Conservation (phyloP, 768 basidiomycete species). For the Lentinus tigrinus region DNA sequence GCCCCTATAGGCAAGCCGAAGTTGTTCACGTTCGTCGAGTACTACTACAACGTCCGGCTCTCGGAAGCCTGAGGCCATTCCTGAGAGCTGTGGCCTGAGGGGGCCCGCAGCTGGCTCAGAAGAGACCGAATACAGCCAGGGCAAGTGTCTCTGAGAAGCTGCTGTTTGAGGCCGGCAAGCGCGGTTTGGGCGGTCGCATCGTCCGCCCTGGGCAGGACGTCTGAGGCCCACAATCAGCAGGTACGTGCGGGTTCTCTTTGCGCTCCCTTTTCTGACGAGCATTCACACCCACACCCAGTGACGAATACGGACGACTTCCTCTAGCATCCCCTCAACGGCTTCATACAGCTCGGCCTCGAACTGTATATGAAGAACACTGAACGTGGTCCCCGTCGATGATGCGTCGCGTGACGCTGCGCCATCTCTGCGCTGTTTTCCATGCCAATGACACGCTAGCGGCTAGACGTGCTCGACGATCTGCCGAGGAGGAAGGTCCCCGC, state of each 20-base stretch:
- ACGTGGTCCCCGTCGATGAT: constrained; percentile 98
- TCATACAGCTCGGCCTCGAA: constrained; percentile 91
- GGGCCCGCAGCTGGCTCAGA: constrained; percentile 67
- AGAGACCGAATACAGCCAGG: constrained; percentile 96
- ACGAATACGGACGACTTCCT: constrained; percentile 99
- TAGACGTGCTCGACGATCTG: constrained; percentile 96
- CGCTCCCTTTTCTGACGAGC: not conserved
- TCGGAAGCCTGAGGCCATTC: constrained; percentile 82
- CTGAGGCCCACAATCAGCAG: constrained; percentile 85
- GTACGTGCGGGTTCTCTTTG: constrained; percentile 41
- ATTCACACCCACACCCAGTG: constrained; percentile 45
- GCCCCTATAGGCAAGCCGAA: constrained; percentile 76
- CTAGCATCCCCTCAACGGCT: constrained; percentile 98
- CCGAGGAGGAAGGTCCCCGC: constrained; percentile 93
- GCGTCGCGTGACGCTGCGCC: constrained; percentile 79
- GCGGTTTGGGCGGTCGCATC: constrained; percentile 83
- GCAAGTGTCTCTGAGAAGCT: constrained; percentile 97
- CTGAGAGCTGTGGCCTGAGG: constrained; percentile 90
- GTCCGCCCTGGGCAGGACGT: constrained; percentile 95
- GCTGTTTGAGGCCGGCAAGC: constrained; percentile 83
- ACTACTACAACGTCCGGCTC: constrained; percentile 83
- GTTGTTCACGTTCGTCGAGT: constrained; percentile 86
- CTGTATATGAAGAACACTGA: constrained; percentile 98
- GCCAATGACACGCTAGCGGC: constrained; percentile 44
- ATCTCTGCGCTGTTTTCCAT: constrained; percentile 68